These are phyloP conservation scores for Rhizopogon salebrosus DNA, from an alignment of 768 basidiomycete genomes.

Conservation along the genomic window DNA sequence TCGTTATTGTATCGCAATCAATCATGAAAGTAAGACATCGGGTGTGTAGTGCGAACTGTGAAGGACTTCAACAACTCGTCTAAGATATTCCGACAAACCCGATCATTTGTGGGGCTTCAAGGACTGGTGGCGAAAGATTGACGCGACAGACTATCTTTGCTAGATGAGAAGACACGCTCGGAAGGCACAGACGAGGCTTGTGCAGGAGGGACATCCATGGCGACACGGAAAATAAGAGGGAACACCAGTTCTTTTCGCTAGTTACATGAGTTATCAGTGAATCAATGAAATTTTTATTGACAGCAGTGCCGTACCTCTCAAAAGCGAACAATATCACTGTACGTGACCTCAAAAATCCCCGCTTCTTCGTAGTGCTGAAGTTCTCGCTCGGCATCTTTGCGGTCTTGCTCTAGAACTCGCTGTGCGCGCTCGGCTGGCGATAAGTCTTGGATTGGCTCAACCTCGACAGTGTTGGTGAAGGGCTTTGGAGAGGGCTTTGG, in stretches of 20 bases:
- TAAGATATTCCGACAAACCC: too few species aligned
- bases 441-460: too few species aligned
- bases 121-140: constrained; percentile 50
- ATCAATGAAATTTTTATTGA: not conserved
- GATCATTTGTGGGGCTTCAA: constrained; percentile 17
- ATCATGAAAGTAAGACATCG: too few species aligned
- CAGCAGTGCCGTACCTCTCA: constrained; percentile 1
- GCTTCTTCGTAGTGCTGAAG: not conserved
- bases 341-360: not conserved
- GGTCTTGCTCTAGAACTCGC: not conserved
- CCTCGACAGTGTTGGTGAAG: too few species aligned
- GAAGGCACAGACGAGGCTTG: constrained; percentile 20
- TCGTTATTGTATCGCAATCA: too few species aligned
- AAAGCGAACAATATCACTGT: constrained; percentile 2
- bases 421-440: too few species aligned
- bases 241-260: constrained; percentile 6
- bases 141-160: constrained; percentile 33
- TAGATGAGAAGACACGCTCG: not conserved
- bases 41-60: too few species aligned
- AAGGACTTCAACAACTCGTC: too few species aligned
- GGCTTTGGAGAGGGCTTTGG: too few species aligned
- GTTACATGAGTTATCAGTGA: not conserved
- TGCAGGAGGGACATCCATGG: constrained; percentile 12
- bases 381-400: not conserved
- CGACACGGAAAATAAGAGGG: constrained; percentile 4